A percentile compares a stretch with the other conserved stretches of the same genome.
phyloP scores from a whole-genome alignment of 1,284 basidiomycete genomes.

The Apiotrichum brassicae region DNA sequence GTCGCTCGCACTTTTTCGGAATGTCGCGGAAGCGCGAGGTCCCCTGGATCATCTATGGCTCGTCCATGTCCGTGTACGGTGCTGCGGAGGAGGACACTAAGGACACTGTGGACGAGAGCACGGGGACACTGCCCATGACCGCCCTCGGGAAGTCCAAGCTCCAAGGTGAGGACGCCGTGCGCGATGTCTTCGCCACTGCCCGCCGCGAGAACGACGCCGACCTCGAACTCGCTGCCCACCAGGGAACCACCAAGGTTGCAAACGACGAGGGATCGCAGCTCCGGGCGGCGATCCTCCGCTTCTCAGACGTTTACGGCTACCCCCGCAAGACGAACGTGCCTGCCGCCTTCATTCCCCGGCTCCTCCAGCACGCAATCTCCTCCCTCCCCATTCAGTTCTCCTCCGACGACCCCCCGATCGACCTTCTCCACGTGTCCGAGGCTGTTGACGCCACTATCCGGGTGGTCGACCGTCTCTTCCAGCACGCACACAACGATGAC shows the following conservation, averaged over 20 bases:
- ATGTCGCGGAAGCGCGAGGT: conserved; percentile 1
- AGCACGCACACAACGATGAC: neutral
- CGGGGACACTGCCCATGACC: conserved; percentile 18
- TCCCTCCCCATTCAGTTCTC: conserved; percentile 40
- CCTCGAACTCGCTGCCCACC: neutral
- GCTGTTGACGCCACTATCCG: conserved; percentile 28
- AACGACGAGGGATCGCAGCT: neutral
- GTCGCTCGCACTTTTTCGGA: neutral
- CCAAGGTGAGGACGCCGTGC: conserved; percentile 27
- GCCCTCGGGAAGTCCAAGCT: conserved; percentile 38
- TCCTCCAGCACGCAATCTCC: conserved; percentile 36
- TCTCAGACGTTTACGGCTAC: conserved; percentile 42
- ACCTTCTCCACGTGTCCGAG: conserved; percentile 40
- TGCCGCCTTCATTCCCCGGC: conserved; percentile 33
- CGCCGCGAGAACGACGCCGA: neutral
- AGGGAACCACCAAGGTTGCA: neutral
- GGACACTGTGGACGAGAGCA: conserved; percentile 18
- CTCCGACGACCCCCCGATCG: conserved; percentile 27
- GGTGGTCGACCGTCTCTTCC: conserved; percentile 13
- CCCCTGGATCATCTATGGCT: conserved; percentile 41
- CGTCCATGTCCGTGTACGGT: conserved; percentile 39
- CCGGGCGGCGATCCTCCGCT: conserved; percentile 30
- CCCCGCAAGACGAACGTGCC: conserved; percentile 23
- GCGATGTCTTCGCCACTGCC: conserved; percentile 2
- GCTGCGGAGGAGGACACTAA: conserved; percentile 1